Percentiles rank a stretch among this genome's conserved stretches.
These are phyloP conservation scores for Triglochin maritima DNA, from an alignment of 106 monocot species.

Conservation along the genomic window DNA sequence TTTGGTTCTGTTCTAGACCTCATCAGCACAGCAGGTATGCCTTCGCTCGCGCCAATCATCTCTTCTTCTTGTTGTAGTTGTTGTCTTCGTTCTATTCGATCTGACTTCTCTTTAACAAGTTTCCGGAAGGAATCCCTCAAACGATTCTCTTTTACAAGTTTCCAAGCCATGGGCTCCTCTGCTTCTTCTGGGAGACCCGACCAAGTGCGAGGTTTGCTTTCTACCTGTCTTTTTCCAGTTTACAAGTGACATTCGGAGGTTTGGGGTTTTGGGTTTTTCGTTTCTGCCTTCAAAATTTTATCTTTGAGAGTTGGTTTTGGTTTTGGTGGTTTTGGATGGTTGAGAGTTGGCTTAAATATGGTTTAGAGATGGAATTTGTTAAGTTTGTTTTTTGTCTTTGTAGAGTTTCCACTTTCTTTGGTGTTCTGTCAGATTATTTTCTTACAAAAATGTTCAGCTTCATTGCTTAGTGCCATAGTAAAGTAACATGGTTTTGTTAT, in stretches of 20 bases:
- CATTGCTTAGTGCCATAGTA: background rate
- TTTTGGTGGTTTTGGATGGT: background rate
- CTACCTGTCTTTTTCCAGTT: background rate
- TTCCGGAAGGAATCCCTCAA: background rate
- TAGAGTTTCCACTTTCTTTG: background rate
- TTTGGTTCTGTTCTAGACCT: background rate
- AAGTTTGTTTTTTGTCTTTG: background rate
- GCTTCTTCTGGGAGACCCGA: constrained; percentile 7
- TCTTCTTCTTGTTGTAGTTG: background rate
- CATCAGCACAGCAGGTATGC: background rate
- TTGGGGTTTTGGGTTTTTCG: background rate
- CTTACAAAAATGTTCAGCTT: too few species aligned
- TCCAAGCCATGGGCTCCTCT: constrained; percentile 10
- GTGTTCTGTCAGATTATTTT: background rate
- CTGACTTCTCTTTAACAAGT: background rate
- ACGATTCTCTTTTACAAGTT: background rate
- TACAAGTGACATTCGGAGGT: background rate
- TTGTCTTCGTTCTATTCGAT: background rate
- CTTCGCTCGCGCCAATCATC: background rate
- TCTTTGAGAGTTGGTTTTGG: background rate
- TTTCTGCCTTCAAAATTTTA: background rate
- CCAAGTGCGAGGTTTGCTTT: constrained; percentile 10
- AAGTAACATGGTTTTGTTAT: too few species aligned
- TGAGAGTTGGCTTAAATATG: background rate
- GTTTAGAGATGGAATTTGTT: background rate